Conservation (phyloP, 1,284 basidiomycete species). For the Papiliotrema terrestris region DNA sequence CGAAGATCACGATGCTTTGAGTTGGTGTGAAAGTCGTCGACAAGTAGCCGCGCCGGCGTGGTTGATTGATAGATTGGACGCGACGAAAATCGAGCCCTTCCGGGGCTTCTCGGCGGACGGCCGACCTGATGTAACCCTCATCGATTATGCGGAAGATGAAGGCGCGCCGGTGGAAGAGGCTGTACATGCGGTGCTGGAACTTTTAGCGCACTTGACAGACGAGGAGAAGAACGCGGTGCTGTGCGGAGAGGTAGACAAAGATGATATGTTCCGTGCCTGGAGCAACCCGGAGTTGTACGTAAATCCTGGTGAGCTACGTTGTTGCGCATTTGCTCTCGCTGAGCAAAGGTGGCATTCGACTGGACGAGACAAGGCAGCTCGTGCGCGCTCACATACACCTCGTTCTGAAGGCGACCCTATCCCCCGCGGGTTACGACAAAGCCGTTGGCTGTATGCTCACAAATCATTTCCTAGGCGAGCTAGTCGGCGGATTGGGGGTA, state of each 20-base stretch:
- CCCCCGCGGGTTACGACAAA: slow-evolving; percentile 37
- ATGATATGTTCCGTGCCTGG: slow-evolving; percentile 41
- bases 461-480: slow-evolving; percentile 43
- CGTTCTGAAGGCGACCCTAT: slow-evolving; percentile 35
- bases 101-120: slow-evolving; percentile 37
- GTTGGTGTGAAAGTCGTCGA: slow-evolving; percentile 35
- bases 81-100: slow-evolving; percentile 36
- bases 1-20: slow-evolving; percentile 19
- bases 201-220: slow-evolving; percentile 18
- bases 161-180: slow-evolving; percentile 37
- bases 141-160: slow-evolving; percentile 34
- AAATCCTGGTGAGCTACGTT: slow-evolving; percentile 25
- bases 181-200: slow-evolving; percentile 22
- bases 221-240: slow-evolving; percentile 19
- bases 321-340: not conserved
- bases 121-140: slow-evolving; percentile 27
- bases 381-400: slow-evolving; percentile 29
- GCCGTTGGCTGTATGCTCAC: slow-evolving; percentile 38
- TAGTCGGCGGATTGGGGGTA: slow-evolving; percentile 36
- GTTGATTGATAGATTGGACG: slow-evolving; percentile 37
- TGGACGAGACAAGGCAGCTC: slow-evolving; percentile 35
- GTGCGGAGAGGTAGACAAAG: slow-evolving; percentile 30
- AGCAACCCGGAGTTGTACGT: slow-evolving; percentile 45
- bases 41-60: slow-evolving; percentile 36
- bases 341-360: slow-evolving; percentile 36